A percentile compares a stretch with the other conserved stretches of the same genome.
Evolutionary conservation across 495 filamentous ascomycete genomes (phyloP).

Genomic region (Penicillium nucicola): DNA sequence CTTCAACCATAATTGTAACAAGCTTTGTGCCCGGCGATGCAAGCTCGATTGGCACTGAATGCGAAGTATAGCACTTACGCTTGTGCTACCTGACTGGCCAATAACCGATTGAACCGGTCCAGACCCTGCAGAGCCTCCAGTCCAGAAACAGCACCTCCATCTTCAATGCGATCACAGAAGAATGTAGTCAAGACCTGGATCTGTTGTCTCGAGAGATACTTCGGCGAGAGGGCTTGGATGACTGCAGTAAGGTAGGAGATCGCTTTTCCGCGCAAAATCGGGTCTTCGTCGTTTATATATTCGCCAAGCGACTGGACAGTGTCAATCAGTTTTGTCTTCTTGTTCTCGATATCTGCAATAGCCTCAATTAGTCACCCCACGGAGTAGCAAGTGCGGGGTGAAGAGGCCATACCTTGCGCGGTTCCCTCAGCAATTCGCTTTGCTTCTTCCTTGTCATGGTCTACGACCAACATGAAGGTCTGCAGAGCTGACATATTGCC

Average conservation of each 20-base stretch:
- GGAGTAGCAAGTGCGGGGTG: constrained; percentile 18
- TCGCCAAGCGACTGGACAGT: constrained; percentile 65
- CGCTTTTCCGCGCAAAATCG: constrained; percentile 59
- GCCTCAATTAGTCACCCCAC: constrained; percentile 11
- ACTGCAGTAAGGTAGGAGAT: constrained; percentile 67
- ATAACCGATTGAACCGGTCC: constrained; percentile 46
- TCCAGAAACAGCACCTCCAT: constrained; percentile 53
- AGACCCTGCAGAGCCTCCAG: constrained; percentile 44
- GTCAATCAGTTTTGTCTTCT: constrained; percentile 61
- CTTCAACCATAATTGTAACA: not conserved
- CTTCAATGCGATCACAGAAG: constrained; percentile 59
- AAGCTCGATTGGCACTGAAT: not conserved
- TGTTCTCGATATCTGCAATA: constrained; percentile 56
- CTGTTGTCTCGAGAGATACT: constrained; percentile 65
- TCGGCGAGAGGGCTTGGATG: constrained; percentile 53
- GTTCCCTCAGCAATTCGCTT: constrained; percentile 53
- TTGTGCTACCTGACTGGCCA: constrained; percentile 46
- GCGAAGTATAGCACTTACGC: constrained; percentile 36
- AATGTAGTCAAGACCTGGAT: constrained; percentile 58
- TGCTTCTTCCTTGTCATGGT: constrained; percentile 61
- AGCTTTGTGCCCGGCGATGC: not conserved
- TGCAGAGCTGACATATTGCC: constrained; percentile 59
- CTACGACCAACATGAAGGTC: constrained; percentile 62
- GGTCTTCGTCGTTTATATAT: constrained; percentile 70
- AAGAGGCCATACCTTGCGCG: constrained; percentile 47